Evolutionary conservation across 2,329 filamentous ascomycete species (phyloP), one percentile per base, ranked within the genome.

Genomic region (Botrytis aclada): DNA sequence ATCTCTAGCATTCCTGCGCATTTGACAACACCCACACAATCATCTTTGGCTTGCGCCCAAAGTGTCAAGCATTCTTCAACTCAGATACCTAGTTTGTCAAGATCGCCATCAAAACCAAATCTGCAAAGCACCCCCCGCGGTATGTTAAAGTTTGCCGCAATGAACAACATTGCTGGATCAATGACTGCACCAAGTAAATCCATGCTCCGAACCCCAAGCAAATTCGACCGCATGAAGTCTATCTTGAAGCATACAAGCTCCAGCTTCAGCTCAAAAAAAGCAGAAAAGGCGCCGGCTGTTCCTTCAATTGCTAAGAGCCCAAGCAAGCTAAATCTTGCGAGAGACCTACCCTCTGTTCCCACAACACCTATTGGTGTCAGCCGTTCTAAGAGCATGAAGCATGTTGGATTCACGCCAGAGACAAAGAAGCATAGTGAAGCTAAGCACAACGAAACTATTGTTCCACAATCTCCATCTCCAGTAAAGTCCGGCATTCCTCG

Each of bases 341-440:
- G 88, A 77, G 83, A 85, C 34, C 80, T 90, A 45, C 86, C 86
- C 69, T 80, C 84, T 4, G 80, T 85, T 29, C 85, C 87, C 9
- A 90, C 89, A 8, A 93, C 92, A 1, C 92, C 92, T 12, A 63
- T 70, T 61, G 70, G 70, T 56, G 67, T 71, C 62, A 72, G 71
- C 32, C 75, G 90, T 45, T 87, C 90, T 37, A 92, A 90, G 81
- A 80, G 85, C 54, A 81, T 83, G 29, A 97, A 97, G 84, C 91
- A 88, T 72, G 93, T 97, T 51, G 90, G 92, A 69, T 97, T 97
- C 79, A 94, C 92, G 0, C 91, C 90, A 0, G 90, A 89, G 74
- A 90, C 90, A 10, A 76, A 75, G 51, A 87, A 93, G 75, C 83
- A 83, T 29, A 82, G 83, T 14, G 80, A 82, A 39, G 32, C 70